Conservation (phyloP, 2,329 filamentous ascomycete species). For the Xenoacremonium recifei region DNA sequence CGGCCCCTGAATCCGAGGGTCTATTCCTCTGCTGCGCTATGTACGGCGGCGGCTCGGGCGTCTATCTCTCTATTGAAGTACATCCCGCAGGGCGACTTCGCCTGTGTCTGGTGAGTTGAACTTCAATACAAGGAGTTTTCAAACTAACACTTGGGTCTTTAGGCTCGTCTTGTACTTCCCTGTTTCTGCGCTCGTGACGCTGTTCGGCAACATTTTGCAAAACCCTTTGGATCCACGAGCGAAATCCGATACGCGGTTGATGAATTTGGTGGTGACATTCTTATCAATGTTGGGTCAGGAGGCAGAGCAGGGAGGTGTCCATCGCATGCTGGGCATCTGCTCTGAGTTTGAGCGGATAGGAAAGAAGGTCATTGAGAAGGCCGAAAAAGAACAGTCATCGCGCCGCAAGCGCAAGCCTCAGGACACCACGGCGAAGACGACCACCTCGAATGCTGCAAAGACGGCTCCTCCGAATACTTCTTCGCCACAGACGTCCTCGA, state of each 20-base stretch:
- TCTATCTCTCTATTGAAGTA: constrained; percentile 95
- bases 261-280: constrained; percentile 92
- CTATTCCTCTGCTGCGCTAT: constrained; percentile 89
- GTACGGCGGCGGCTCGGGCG: constrained; percentile 87
- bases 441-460: constrained; percentile 5
- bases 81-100: constrained; percentile 90
- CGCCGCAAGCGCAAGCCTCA: constrained; percentile 82
- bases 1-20: constrained; percentile 88
- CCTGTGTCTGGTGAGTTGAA: constrained; percentile 81
- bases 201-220: constrained; percentile 95
- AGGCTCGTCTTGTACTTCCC: constrained; percentile 95
- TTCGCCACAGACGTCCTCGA: background rate
- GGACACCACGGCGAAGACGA: constrained; percentile 35
- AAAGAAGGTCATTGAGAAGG: constrained; percentile 84
- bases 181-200: constrained; percentile 87
- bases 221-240: constrained; percentile 89
- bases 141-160: no score
- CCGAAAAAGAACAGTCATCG: constrained; percentile 78
- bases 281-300: constrained; percentile 86
- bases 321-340: constrained; percentile 90
- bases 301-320: constrained; percentile 84
- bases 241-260: constrained; percentile 82
- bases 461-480: background rate
- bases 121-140: background rate
- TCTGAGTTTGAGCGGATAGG: constrained; percentile 97